A percentile compares a stretch with the other conserved stretches of the same genome.
Evolutionary conservation across 371 early-diverging fungal species (phyloP).

Genomic region (Apophysomyces elegans): DNA sequence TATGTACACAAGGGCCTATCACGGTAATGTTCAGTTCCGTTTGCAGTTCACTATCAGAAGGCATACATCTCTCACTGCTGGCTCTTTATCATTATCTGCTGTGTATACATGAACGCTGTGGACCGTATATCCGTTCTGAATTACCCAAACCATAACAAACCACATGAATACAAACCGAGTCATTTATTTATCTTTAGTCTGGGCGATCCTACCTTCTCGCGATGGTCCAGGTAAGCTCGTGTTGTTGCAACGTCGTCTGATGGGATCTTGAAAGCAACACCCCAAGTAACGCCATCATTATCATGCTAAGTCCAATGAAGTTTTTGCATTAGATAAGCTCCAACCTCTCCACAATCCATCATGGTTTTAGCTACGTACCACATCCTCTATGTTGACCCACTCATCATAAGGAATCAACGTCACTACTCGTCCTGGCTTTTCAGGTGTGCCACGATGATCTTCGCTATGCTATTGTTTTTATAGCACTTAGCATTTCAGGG

Average conservation of each 20-base stretch:
- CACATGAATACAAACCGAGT: background rate
- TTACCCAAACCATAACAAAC: background rate
- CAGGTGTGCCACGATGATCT: slow-evolving; percentile 91
- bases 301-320: slow-evolving; percentile 45
- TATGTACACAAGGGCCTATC: slow-evolving; percentile 80
- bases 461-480: slow-evolving; percentile 62
- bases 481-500: background rate
- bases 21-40: slow-evolving; percentile 4
- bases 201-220: slow-evolving; percentile 74
- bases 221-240: slow-evolving; percentile 26
- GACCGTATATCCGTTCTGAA: slow-evolving; percentile 75
- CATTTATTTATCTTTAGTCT: background rate
- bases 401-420: slow-evolving; percentile 81
- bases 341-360: background rate
- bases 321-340: background rate
- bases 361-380: slow-evolving; percentile 22
- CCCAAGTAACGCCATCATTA: slow-evolving; percentile 78
- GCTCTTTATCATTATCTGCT: slow-evolving; percentile 38
- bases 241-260: slow-evolving; percentile 27
- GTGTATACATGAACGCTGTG: slow-evolving; percentile 74
- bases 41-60: background rate
- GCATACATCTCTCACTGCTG: slow-evolving; percentile 57
- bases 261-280: slow-evolving; percentile 80
- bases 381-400: slow-evolving; percentile 53
- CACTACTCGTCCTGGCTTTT: slow-evolving; percentile 87